Evolutionary conservation across 257 asterid genomes (phyloP).

Genomic region (Scutellaria galericulata): DNA sequence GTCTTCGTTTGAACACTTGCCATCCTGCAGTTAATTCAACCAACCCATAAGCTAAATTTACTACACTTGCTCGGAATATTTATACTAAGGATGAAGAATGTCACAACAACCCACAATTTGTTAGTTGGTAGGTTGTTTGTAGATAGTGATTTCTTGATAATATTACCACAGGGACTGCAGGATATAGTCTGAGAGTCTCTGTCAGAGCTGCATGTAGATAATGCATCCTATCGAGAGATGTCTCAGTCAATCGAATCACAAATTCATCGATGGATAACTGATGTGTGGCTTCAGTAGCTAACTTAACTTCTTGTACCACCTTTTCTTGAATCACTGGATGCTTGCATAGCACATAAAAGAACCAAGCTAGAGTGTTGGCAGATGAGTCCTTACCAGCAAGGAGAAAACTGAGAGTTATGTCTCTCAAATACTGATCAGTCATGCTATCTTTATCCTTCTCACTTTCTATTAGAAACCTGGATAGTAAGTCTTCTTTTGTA

Average conservation of each 20-base stretch:
- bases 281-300: constrained; percentile 32
- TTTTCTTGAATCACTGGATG: constrained; percentile 56
- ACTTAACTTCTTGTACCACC: constrained; percentile 49
- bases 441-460: constrained; percentile 40
- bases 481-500: constrained; percentile 55
- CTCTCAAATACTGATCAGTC: constrained; percentile 54
- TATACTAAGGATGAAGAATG: too few species aligned
- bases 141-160: background rate
- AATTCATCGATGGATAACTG: constrained; percentile 39
- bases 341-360: constrained; percentile 62
- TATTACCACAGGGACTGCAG: constrained; percentile 58
- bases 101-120: background rate
- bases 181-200: constrained; percentile 65
- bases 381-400: constrained; percentile 70
- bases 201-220: constrained; percentile 63
- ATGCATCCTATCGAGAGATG: constrained; percentile 55
- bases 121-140: background rate
- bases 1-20: constrained; percentile 51
- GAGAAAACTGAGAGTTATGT: constrained; percentile 56
- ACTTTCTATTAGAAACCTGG: constrained; percentile 55
- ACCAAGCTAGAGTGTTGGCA: constrained; percentile 62
- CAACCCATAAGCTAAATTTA: background rate
- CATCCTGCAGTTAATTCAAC: constrained; percentile 43
- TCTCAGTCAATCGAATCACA: constrained; percentile 44
- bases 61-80: background rate